phyloP scores from a whole-genome alignment of 2,329 filamentous ascomycete species.

The Venturia pyrina region DNA sequence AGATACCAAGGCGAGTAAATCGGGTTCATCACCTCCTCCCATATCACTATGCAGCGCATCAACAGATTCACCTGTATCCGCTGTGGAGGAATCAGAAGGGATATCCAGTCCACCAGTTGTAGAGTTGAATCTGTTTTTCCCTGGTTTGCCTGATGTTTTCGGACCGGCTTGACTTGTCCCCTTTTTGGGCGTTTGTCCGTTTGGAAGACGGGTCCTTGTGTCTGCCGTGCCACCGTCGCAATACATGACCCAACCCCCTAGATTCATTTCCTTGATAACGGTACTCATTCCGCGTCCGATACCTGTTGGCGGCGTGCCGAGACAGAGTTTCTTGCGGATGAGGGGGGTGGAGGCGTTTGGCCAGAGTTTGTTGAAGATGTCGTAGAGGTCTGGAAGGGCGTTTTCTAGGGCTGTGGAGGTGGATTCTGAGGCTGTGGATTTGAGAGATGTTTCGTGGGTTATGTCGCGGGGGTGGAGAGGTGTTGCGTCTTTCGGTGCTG shows the following conservation, averaged over 20 bases:
- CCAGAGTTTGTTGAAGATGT: not conserved
- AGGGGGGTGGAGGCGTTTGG: not conserved
- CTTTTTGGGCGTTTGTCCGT: not conserved
- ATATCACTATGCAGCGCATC: no score
- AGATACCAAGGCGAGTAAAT: no score
- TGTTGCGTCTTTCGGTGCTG: slow-evolving; percentile 18
- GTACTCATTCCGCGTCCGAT: slow-evolving; percentile 43
- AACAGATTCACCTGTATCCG: no score
- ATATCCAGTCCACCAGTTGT: no score
- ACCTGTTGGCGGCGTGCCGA: not conserved
- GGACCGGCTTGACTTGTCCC: not conserved
- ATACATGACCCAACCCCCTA: slow-evolving; percentile 53
- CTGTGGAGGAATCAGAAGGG: no score
- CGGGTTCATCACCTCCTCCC: not conserved
- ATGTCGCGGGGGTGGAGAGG: not conserved
- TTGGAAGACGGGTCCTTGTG: not conserved
- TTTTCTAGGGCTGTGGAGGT: not conserved
- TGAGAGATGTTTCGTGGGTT: not conserved
- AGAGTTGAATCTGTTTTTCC: no score
- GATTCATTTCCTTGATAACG: slow-evolving; percentile 53
- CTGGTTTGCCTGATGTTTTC: no score
- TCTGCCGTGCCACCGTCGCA: slow-evolving; percentile 28
- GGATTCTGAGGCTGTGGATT: not conserved
- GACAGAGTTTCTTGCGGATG: not conserved
- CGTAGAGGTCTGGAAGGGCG: not conserved